Percentiles rank a stretch among this genome's conserved stretches.
phyloP scores from a whole-genome alignment of 257 asterid genomes.

The Ocimum tenuiflorum region DNA sequence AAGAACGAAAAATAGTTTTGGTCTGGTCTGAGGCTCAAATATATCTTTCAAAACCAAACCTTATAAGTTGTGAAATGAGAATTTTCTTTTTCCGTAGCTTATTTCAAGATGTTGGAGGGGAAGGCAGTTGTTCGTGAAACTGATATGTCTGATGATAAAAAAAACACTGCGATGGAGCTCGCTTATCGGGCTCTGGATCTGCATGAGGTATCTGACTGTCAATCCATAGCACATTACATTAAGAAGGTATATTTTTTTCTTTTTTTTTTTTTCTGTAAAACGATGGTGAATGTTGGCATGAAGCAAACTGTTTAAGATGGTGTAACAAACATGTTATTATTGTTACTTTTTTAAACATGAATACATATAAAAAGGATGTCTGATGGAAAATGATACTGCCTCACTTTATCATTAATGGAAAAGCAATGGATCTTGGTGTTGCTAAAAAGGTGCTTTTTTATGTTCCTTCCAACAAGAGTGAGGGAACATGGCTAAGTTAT shows the following conservation, averaged over 20 bases:
- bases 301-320: too few species aligned
- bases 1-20: too few species aligned
- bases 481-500: too few species aligned
- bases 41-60: not conserved
- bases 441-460: too few species aligned
- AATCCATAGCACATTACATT: conserved; percentile 14
- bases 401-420: not conserved
- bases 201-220: conserved; percentile 22
- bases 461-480: too few species aligned
- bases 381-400: not conserved
- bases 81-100: not conserved
- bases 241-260: conserved; percentile 11
- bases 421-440: too few species aligned
- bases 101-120: conserved; percentile 25
- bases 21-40: too few species aligned
- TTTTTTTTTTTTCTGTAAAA: too few species aligned
- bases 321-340: too few species aligned
- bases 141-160: conserved; percentile 20
- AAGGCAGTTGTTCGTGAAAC: conserved; percentile 24
- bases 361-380: too few species aligned
- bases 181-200: conserved; percentile 28
- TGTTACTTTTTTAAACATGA: too few species aligned
- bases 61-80: not conserved
- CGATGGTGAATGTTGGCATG: too few species aligned
- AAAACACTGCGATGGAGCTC: conserved; percentile 21